phyloP scores from a whole-genome alignment of 106 monocot species.

The Hemerocallis citrina region DNA sequence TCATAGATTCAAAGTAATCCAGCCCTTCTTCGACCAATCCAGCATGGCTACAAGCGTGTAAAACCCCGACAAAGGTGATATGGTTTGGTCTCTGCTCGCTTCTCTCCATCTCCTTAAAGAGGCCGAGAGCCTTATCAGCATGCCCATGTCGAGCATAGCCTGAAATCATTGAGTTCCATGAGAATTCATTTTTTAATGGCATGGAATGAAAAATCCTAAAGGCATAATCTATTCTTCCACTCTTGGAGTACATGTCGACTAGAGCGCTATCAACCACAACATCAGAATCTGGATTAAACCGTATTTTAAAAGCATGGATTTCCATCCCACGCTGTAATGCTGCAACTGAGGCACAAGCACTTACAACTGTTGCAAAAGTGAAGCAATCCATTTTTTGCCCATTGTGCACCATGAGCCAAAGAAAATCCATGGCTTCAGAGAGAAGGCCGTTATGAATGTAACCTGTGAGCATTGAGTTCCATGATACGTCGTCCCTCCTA shows the following conservation, averaged over 20 bases:
- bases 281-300: constrained; percentile 31
- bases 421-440: constrained; percentile 59
- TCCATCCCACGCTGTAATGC: constrained; percentile 79
- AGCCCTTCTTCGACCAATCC: constrained; percentile 68
- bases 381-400: constrained; percentile 53
- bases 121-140: constrained; percentile 42
- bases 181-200: constrained; percentile 60
- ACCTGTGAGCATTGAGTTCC: constrained; percentile 84
- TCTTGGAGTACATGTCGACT: constrained; percentile 92
- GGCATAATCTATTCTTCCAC: constrained; percentile 78
- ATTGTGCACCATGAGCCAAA: constrained; percentile 65
- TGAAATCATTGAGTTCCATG: constrained; percentile 90
- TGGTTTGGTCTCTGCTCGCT: constrained; percentile 38
- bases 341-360: constrained; percentile 68
- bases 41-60: constrained; percentile 82
- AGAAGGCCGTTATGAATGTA: constrained; percentile 72
- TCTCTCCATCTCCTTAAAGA: constrained; percentile 53
- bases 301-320: constrained; percentile 61
- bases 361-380: constrained; percentile 59
- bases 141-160: constrained; percentile 76
- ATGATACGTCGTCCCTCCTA: constrained; percentile 61
- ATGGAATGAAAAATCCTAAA: constrained; percentile 43
- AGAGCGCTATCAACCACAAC: constrained; percentile 73
- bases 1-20: constrained; percentile 54
- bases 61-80: constrained; percentile 66